Evolutionary conservation across 2,329 filamentous ascomycete species (phyloP), one percentile per base, ranked within the genome.

Genomic region (Aschersonia sp.): DNA sequence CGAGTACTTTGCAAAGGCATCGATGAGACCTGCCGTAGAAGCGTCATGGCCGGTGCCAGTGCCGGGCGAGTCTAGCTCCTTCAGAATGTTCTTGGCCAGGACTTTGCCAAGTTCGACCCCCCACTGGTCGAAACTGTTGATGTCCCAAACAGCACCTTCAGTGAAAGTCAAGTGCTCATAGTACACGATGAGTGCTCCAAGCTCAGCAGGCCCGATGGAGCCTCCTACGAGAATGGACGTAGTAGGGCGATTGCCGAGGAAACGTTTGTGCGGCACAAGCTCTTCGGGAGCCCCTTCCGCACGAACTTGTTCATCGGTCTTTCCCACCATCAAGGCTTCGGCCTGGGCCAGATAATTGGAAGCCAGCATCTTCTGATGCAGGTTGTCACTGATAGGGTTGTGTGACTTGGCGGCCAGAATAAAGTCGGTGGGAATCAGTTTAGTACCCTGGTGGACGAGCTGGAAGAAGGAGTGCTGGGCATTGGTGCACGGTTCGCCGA

Each of bases 381-480:
- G 81, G 72, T 94, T 91, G 68, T 83, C 74, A 63, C 88, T 81
- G 54, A 95, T 82, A 48, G 91, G 89, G 78, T 98, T 98, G 78
- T 98, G 92, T 48, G 88, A 94, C 73, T 96, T 80, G 54, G 88
- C 89, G 40, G 92, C 92, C 58, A 98, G 74, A 71, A 98, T 94
- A 74, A 98, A 98, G 71, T 98, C 92, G 57, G 91, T 84, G 12
- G 92, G 92, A 64, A 98, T 97, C 61, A 98, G 82, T 80, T 97
- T 97, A 59, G 92, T 98, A 61, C 92, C 92, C 70, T 98, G 92
- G 77, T 98, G 92, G 51, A 98, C 82, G 45, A 98, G 84, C 78
- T 98, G 92, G 84, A 94, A 98, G 82, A 98, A 98, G 52, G 92
- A 97, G 79, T 98, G 92, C 74, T 98, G 92, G 43, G 92, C 92